Evolutionary conservation across 495 filamentous ascomycete species (phyloP).

Genomic region (Neurospora africana): DNA sequence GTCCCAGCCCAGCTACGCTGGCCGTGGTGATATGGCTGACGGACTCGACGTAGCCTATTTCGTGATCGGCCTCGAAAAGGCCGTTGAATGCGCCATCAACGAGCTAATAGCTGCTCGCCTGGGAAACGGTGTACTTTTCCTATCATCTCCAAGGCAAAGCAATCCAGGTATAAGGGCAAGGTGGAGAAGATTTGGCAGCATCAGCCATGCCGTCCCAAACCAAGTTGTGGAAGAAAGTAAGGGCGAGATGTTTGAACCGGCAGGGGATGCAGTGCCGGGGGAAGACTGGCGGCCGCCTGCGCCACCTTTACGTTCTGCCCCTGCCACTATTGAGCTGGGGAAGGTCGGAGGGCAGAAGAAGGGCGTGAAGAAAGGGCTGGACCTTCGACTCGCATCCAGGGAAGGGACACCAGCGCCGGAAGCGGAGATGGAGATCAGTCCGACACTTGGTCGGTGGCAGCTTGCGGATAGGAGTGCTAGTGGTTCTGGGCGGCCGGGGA

Average conservation of each 20-base stretch:
- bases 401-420: constrained; percentile 4
- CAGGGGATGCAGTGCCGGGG: background rate
- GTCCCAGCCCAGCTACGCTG: background rate
- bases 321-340: background rate
- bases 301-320: background rate
- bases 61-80: constrained; percentile 2
- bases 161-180: background rate
- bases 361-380: background rate
- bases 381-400: background rate
- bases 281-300: constrained; percentile 5
- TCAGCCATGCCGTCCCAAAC: background rate
- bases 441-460: constrained; percentile 17
- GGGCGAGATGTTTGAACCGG: background rate
- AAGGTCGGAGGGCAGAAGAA: background rate
- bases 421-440: constrained; percentile 17
- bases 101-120: background rate
- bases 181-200: background rate
- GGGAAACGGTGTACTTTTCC: fast-evolving
- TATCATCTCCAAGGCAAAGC: background rate
- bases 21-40: background rate
- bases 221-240: background rate
- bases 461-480: background rate
- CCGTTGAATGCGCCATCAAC: background rate
- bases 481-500: background rate
- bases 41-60: constrained; percentile 9